A percentile compares a stretch with the other conserved stretches of the same genome.
These are phyloP conservation scores for Solanum piurae DNA, from an alignment of 257 asterid genomes.

Conservation along the genomic window DNA sequence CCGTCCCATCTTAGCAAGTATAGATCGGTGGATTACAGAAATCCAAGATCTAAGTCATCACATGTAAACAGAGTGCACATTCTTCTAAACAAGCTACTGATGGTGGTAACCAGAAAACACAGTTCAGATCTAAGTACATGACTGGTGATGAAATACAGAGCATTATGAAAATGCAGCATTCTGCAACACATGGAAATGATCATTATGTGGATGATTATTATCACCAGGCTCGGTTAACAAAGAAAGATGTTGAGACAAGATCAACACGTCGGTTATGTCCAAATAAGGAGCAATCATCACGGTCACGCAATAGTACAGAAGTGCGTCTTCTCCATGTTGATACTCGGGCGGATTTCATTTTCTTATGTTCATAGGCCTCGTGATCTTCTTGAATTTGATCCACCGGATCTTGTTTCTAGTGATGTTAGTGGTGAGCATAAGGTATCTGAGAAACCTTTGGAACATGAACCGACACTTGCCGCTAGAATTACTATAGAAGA, in stretches of 20 bases:
- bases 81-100: conserved; percentile 8
- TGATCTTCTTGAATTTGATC: conserved; percentile 18
- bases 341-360: conserved; percentile 17
- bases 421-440: conserved; percentile 4
- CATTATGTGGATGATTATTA: conserved; percentile 20
- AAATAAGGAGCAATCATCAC: conserved; percentile 7
- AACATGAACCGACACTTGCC: conserved; percentile 19
- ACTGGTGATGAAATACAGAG: conserved; percentile 18
- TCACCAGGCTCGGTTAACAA: conserved; percentile 15
- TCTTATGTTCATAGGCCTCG: conserved; percentile 11
- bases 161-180: conserved; percentile 13
- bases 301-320: background rate
- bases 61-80: background rate
- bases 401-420: background rate
- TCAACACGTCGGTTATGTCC: conserved; percentile 11
- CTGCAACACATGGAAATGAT: conserved; percentile 15
- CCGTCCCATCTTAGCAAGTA: conserved; percentile 52
- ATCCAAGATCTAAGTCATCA: conserved; percentile 5
- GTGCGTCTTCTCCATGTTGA: conserved; percentile 16
- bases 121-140: conserved; percentile 20
- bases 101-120: conserved; percentile 1
- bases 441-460: conserved; percentile 12
- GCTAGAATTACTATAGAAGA: conserved; percentile 19
- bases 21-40: conserved; percentile 1
- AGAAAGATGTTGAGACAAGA: conserved; percentile 3